Base-by-base conservation (phyloP, 768 basidiomycete genomes). In the Naganishia onofrii region DNA sequence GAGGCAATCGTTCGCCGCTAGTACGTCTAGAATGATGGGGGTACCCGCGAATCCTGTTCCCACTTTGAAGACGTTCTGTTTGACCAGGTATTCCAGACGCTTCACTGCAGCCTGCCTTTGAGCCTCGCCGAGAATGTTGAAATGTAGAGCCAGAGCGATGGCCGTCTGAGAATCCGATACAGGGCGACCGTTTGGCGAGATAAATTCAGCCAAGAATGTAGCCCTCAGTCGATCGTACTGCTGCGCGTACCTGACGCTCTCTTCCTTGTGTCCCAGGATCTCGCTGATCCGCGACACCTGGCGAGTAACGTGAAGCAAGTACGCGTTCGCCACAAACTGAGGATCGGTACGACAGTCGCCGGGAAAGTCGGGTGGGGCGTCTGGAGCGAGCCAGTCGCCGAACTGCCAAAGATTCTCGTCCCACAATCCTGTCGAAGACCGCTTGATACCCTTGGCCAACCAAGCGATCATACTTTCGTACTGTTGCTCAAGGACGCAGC, bases 371-470 rank as follows among this genome's bases (percentile, higher is more conserved):
- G 75, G 71, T 3, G 75, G 72, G 1, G 78, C 78, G 42, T 51
- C 66, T 2, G 78, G 78, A 34, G 74, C 77, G 15, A 79, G 72
- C 78, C 78, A 79, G 58, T 79, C 78, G 0, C 76, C 76, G 15
- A 73, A 65, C 66, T 79, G 78, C 10, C 13, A 7, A 23, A 3
- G 46, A 34, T n/a, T n/a, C n/a, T n/a, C n/a, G 48, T 36, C 53
- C 71, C 72, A 78, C 15, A 78, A 68, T 2, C 76, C 75, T 17
- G 63, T 74, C 1, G 23, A 12, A 21, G 54, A 67, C 15, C 78
- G 48, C 48, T 63, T 60, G 29, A 79, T 67, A 19, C 77, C 77
- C 55, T 70, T 57, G 28, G 76, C 75, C 7, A 79, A 67, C 78
- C 78, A 79, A 21, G 70, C 31, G 3, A 15, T 26, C 67, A 76